These are phyloP conservation scores for Boechera divaricarpa DNA, from an alignment of 345 rosid genomes.

Conservation along the genomic window DNA sequence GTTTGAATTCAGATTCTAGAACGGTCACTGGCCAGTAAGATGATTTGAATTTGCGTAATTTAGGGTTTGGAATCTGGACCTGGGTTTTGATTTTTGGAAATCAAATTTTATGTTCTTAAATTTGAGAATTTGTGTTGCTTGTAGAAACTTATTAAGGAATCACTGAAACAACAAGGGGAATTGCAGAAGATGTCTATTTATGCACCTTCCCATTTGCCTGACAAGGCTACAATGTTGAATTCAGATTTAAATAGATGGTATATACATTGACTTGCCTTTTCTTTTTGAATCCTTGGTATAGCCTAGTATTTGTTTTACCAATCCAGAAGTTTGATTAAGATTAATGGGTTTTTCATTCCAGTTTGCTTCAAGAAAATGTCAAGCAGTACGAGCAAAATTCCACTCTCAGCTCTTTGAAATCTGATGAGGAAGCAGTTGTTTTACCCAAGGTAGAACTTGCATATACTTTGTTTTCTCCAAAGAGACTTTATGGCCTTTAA, in stretches of 20 bases:
- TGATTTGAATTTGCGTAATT: neutral
- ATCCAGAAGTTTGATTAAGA: neutral
- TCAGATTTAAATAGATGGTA: conserved; percentile 60
- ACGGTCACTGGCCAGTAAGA: neutral
- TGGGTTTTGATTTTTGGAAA: neutral
- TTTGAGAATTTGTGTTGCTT: neutral
- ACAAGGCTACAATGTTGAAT: conserved; percentile 51
- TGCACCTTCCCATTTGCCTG: conserved; percentile 56
- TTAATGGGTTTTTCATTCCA: conserved; percentile 42
- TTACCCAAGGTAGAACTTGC: conserved; percentile 63
- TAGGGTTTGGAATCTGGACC: conserved; percentile 1
- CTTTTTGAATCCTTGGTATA: neutral
- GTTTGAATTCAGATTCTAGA: neutral
- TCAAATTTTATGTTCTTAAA: neutral
- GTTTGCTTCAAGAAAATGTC: conserved; percentile 53
- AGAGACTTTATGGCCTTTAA: neutral
- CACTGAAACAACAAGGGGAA: conserved; percentile 72
- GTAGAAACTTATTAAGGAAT: conserved; percentile 80
- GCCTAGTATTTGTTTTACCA: no score
- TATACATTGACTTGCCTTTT: neutral
- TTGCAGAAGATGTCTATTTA: conserved; percentile 68
- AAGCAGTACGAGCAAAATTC: conserved; percentile 45
- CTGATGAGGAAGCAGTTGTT: conserved; percentile 57
- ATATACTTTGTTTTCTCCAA: neutral
- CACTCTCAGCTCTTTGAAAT: conserved; percentile 42